Conservation (phyloP, 1,139 yeast genomes). For the Saccharomyces pastorianus region DNA sequence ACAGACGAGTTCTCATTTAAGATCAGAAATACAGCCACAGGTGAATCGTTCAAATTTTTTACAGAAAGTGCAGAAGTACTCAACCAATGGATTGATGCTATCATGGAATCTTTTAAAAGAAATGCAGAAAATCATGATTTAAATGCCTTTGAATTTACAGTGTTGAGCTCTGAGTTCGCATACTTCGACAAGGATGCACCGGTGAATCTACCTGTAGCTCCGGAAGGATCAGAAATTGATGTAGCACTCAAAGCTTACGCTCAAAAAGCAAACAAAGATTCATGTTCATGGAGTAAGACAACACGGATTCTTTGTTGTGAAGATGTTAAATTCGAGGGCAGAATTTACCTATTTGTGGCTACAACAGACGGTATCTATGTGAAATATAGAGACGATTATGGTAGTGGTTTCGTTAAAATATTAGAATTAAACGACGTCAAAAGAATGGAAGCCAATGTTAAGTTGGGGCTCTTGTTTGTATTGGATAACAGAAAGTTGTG, state of each 20-base stretch:
- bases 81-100: constrained; percentile 50
- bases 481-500: constrained; percentile 52
- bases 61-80: constrained; percentile 49
- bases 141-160: constrained; percentile 49
- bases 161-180: constrained; percentile 57
- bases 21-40: constrained; percentile 42
- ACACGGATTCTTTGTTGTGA: constrained; percentile 43
- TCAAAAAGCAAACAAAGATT: constrained; percentile 22
- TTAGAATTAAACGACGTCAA: constrained; percentile 47
- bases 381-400: constrained; percentile 31
- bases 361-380: constrained; percentile 32
- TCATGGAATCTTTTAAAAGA: constrained; percentile 48
- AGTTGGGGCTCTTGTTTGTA: constrained; percentile 50
- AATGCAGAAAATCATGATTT: constrained; percentile 40
- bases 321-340: constrained; percentile 34
- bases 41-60: constrained; percentile 49
- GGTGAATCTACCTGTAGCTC: constrained; percentile 49
- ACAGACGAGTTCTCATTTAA: constrained; percentile 36
- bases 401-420: constrained; percentile 42
- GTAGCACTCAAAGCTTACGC: constrained; percentile 36
- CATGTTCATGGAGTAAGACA: not conserved
- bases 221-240: constrained; percentile 58
- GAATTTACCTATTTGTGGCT: constrained; percentile 26
- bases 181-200: constrained; percentile 53
- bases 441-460: constrained; percentile 55